Base-by-base conservation (phyloP, 495 filamentous ascomycete genomes). In the Aspergillus wentii region DNA sequence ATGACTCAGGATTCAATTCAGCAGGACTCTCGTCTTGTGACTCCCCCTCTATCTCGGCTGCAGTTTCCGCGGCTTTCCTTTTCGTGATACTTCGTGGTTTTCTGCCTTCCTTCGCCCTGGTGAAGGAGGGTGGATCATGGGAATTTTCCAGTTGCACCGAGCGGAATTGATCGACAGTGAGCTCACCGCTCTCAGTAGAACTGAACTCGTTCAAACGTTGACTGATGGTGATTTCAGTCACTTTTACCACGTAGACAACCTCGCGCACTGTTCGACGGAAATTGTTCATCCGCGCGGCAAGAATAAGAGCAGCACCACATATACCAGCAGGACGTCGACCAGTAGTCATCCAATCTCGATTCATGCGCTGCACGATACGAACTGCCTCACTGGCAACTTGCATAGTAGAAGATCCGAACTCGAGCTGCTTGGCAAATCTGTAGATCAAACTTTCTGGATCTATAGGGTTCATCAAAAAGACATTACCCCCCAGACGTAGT, bases 211-310 rank as follows among this genome's bases (percentile, higher is more conserved):
- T 80, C 22, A 98, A 71, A 40, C 92, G 86, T 47, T 90, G 85
- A 39, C 82, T 80, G 46, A 98, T 85, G 3, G 92, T 98, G 20
- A 83, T 68, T 48, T 94, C 91, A 8, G 88, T 88, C 19, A 96
- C 90, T 49, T 95, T 95, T 41, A 95, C 94, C 13, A 95, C 80
- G 51, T 94, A 96, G 19, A 97, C 92, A 8, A 97, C 83, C 63
- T 98, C 92, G 17, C 88, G 75, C 5, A 94, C 78, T 0, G 86
- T 92, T 14, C 92, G 83, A 25, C 91, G 82, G 57, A 91, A 97
- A 59, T 96, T 96, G 69, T 95, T 94, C 80, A 95, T 95, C 21
- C 94, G 84, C 8, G 92, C 88, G 15, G 92, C 94, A 46, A 98
- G 79, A 46, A 98, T 86, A 40, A 98, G 74, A 41, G 88, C 89